Evolutionary conservation across 371 early-diverging fungal genomes (phyloP), one percentile per base, ranked within the genome.

Genomic region (Massospora cicadina): DNA sequence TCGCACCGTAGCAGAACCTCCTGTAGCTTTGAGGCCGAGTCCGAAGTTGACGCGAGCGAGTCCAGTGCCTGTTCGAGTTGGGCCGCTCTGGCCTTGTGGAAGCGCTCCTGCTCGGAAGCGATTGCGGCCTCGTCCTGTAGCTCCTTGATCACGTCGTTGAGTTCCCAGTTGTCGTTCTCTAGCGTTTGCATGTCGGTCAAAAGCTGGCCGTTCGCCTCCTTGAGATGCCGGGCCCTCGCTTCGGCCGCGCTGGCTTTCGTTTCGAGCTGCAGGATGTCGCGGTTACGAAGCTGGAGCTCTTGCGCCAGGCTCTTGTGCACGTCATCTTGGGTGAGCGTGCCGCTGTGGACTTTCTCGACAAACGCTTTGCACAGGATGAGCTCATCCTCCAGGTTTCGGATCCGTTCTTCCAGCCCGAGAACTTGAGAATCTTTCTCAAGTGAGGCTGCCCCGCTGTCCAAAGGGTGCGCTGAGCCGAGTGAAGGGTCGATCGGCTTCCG

Each of bases 341-440:
- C 60, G 26, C 13, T 31, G 7, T 59, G 29, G 2, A 31, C 60
- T 21, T 59, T 59, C 29, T 26, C 60, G 13, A 17, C 31, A 7
- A 59, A 29, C 2, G 60, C 60, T 29, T 59, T 59, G 60, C 30
- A 27, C 31, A 3, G 2, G 26, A 59, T 26, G 3, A 59, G 60
- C 29, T 59, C 60, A 59, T 59, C 60, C 21, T 59, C 60, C 29
- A 59, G 26, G 29, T 12, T 32, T 10, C 60, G 60, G 26, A 59
- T 31, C 23, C 29, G 60, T 3, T 29, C 26, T 21, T 59, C 60
- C 29, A 59, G 21, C 13, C 31, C 31, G n/a, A n/a, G n/a, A 10
- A 5, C 17, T 43, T 43, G 43, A 2, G 26, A n/a, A 3, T 12
- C 60, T 21, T 59, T 29, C 10, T 12, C 10, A 12, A 29, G 3